Evolutionary conservation across 164 flowering plant genomes (phyloP), one percentile per base, ranked within the genome.

Genomic region (Nelumbo lutea): DNA sequence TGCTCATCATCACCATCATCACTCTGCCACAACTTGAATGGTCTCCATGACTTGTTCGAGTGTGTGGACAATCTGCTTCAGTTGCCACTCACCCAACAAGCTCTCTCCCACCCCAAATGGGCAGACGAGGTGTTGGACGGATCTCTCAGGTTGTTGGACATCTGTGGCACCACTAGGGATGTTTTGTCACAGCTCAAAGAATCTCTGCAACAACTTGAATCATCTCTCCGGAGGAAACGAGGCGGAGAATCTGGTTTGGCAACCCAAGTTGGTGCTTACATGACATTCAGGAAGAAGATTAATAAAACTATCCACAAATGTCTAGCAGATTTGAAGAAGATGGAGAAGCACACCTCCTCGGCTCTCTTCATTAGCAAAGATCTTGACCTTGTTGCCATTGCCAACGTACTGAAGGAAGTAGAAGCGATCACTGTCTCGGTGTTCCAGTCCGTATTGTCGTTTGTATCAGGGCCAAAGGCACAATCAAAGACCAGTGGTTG

Each of bases 31-130:
- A 74, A 75, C 9, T 41, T 79, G 43, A 68, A 46, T 9, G 76
- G 64, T 56, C 81, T 81, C 44, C 69, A 67, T 42, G 78, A 70
- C 53, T 63, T 81, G 70, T 72, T 74, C 42, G 80, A 75, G 1
- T 64, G 69, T 44, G 57, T 78, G 5, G 78, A 80, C 42, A 65
- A 52, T 61, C 44, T 75, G 61, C 76, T 81, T 61, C 76, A 58
- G 41, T 45, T 79, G 72, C 79, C 81, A 1, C 70, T 64, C 15
- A 70, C 73, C 46, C 78, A 68, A 65, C 81, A 79, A 68, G 50
- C 61, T 38, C 45, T 80, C 5, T 42, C 72, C 64, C 68, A 61
- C 27, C 27, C 27, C 27, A 27, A 27, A 27, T 27, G 27, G 27
- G 27, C 27, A 27, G 27, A 46, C 7, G 4, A 7, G 48, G 48